phyloP scores from a whole-genome alignment of 371 early-diverging fungal species.

The Mortierella sp. region DNA sequence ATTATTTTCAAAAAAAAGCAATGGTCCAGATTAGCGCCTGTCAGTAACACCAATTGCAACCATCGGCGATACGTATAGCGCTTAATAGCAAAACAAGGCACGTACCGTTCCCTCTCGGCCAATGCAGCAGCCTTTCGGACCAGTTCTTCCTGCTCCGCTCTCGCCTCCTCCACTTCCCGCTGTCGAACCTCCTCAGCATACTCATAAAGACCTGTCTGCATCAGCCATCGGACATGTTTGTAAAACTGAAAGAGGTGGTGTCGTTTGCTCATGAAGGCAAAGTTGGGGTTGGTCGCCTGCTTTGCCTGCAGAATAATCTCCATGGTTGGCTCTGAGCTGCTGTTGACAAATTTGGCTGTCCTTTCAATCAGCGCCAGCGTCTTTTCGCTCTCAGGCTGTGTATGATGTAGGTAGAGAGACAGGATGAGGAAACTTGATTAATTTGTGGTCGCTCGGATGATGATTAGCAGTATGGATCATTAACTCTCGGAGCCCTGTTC shows the following conservation, averaged over 20 bases:
- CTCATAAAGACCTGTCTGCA: slow-evolving; percentile 69
- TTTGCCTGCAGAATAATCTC: slow-evolving; percentile 78
- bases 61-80: not conserved
- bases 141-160: slow-evolving; percentile 35
- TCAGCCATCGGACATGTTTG: slow-evolving; percentile 69
- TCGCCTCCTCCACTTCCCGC: slow-evolving; percentile 44
- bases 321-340: slow-evolving; percentile 67
- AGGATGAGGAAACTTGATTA: not conserved
- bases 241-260: slow-evolving; percentile 73
- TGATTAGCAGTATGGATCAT: no score
- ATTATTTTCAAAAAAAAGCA: not conserved
- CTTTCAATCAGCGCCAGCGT: slow-evolving; percentile 73
- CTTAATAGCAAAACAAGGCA: not conserved
- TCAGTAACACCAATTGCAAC: not conserved
- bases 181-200: slow-evolving; percentile 53
- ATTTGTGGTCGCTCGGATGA: not conserved
- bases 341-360: slow-evolving; percentile 72
- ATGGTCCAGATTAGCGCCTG: not conserved
- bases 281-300: slow-evolving; percentile 76
- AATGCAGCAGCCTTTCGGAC: slow-evolving; percentile 8
- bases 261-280: slow-evolving; percentile 70
- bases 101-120: slow-evolving; percentile 9
- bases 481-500: not conserved
- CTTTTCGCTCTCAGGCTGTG: slow-evolving; percentile 65
- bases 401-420: not conserved